Evolutionary conservation across 192 early-diverging fungal species (phyloP).

Genomic region (Piromyces sp.): DNA sequence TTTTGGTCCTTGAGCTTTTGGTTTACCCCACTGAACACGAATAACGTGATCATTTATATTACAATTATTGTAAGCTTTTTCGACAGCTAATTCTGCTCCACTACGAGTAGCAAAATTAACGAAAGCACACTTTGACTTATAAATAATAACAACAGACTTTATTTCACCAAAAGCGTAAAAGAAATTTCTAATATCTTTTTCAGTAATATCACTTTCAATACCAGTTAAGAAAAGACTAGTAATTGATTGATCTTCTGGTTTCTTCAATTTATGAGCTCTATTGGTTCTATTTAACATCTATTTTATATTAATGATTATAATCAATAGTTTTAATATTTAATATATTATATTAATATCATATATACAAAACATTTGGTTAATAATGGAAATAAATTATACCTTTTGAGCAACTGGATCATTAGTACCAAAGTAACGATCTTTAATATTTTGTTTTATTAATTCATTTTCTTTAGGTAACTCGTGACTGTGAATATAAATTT

Average conservation of each 20-base stretch:
- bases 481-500: too few relatives aligned
- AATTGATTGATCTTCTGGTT: constrained; percentile 66
- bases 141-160: constrained; percentile 64
- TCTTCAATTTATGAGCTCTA: constrained; percentile 19
- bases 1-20: constrained; percentile 49
- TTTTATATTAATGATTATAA: too few relatives aligned
- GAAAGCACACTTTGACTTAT: constrained; percentile 74
- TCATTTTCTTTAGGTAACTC: constrained; percentile 74
- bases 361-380: too few relatives aligned
- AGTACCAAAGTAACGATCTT: constrained; percentile 81
- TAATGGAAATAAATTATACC: constrained; percentile 16
- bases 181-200: constrained; percentile 49
- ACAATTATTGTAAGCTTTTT: constrained; percentile 47
- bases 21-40: constrained; percentile 69
- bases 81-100: constrained; percentile 69
- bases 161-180: constrained; percentile 80
- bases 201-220: constrained; percentile 47
- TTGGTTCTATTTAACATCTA: constrained; percentile 21
- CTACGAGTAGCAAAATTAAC: constrained; percentile 66
- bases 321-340: too few relatives aligned
- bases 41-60: constrained; percentile 53
- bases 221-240: constrained; percentile 77
- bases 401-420: constrained; percentile 89
- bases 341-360: too few relatives aligned
- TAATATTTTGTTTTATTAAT: constrained; percentile 77